phyloP scores from a whole-genome alignment of 2,329 filamentous ascomycete species.

The Albophoma yamanashiensis region DNA sequence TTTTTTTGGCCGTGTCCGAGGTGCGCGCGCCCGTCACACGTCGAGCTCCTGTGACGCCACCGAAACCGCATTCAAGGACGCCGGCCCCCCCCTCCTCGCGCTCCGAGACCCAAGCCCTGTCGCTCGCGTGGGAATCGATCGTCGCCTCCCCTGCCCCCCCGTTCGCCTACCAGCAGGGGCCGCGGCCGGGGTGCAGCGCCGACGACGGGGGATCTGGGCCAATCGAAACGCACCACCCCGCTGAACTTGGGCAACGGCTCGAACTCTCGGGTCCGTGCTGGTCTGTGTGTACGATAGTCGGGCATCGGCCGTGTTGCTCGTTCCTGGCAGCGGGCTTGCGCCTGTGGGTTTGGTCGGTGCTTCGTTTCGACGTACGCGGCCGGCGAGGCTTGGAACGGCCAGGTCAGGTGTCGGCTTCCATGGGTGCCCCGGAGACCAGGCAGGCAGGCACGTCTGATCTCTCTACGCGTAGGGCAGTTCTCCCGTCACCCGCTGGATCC shows the following conservation, averaged over 20 bases:
- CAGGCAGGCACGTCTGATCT: background rate
- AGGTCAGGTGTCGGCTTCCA: background rate
- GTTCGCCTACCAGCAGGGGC: background rate
- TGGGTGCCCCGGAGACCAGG: background rate
- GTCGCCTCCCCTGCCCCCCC: background rate
- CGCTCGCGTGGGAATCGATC: background rate
- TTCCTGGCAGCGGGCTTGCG: background rate
- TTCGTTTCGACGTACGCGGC: background rate
- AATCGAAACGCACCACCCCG: slow-evolving; percentile 1
- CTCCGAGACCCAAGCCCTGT: background rate
- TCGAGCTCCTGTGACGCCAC: background rate
- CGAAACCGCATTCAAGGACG: background rate
- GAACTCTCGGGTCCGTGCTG: background rate
- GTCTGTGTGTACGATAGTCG: background rate
- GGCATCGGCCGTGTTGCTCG: background rate
- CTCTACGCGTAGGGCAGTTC: background rate
- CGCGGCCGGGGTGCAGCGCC: background rate
- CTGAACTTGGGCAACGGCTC: slow-evolving; percentile 1
- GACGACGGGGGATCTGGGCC: background rate
- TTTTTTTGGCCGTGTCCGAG: background rate
- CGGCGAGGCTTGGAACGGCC: background rate
- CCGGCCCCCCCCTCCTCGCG: background rate
- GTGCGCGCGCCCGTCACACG: background rate
- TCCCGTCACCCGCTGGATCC: background rate
- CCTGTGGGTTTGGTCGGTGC: background rate